Evolutionary conservation across 176 grass and related monocot species (phyloP), one percentile per base, ranked within the genome.

Genomic region (Saccharum officinarum): DNA sequence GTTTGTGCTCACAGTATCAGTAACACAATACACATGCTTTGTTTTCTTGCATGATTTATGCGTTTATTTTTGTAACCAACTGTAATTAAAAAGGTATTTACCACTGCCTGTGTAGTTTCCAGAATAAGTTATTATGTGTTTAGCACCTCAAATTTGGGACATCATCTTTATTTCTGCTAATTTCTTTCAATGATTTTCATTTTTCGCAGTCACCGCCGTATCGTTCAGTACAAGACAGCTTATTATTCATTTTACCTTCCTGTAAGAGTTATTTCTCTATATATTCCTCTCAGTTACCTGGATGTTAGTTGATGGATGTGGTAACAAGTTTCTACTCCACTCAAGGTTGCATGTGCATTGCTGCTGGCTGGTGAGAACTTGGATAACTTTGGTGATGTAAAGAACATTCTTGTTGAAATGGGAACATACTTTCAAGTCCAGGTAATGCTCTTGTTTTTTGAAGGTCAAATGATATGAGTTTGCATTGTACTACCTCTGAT

Each of bases 181-280:
- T 82, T 45, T 81, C 46, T 82, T 62, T 86, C 44, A 67, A 65
- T 87, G 46, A 20, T 67, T 85, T 72, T 73, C 25, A 75, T 67
- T 63, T 83, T 86, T 46, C 87, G 95, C 89, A 99, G 97, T 75
- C 91, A 99, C 77, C 86, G 88, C 14, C 93, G 93, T 67, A 99
- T 99, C 23, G 97, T 96, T 77, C 92, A 99, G 44, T 96, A 99
- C 86, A 99, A 99, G 90, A 99, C 97, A 55, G 86, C 97, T 11
- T 99, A 96, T 77, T 99, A 99, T 84, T 99, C 97, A 79, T 99
- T 99, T 75, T 99, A 99, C 68, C 93, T 99, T 82, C 93, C 97
- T 10, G 97, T 96, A 94, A 92, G 86, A 9, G 40, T 69, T 63
- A 50, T 4, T 33, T 52, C 42, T 68, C 30, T 66, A 39, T 49